Evolutionary conservation across 2,329 filamentous ascomycete species (phyloP), one percentile per base, ranked within the genome.

Genomic region (Aspergillus tanneri): DNA sequence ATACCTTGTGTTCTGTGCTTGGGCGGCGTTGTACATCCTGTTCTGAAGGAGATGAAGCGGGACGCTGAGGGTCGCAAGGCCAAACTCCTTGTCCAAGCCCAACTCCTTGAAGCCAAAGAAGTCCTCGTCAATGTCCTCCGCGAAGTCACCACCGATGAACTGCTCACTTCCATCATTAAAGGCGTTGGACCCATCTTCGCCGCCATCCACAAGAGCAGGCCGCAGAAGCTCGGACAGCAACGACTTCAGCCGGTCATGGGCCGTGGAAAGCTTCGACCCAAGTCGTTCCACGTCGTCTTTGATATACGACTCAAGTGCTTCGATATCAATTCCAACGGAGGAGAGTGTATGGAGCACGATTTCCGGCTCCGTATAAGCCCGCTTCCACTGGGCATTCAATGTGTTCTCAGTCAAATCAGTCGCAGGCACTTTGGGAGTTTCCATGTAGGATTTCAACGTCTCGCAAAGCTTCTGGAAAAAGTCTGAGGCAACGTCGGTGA

Each of bases 41-140:
- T 89, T 90, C 66, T 97, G 93, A 22, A 99, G 81, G 16, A 99
- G 82, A 72, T 99, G 93, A 49, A 99, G 79, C 19, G 95, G 93
- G 27, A 99, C 93, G 44, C 88, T 91, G 52, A 97, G 82, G 57
- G 87, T 87, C 24, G 92, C 86, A 53, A 93, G 79, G 14, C 91
- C 91, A 65, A 97, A 87, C 66, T 99, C 93, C 59, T 85, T 86
- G 62, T 96, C 90, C 49, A 99, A 80, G 35, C 93, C 93, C 37
- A 99, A 82, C 51, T 95, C 91, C 66, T 90, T 91, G 81, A 99
- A 97, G 22, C 93, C 93, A 64, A 99, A 99, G 80, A 96, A 99
- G 72, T 99, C 93, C 75, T 99, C 93, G 52, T 91, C 92, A 10
- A 99, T 87, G 60, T 99, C 93, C 67, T 96, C 93, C 0, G 93